Evolutionary conservation across 164 flowering plant species (phyloP), one percentile per base, ranked within the genome.

Genomic region (Magnolia officinalis): DNA sequence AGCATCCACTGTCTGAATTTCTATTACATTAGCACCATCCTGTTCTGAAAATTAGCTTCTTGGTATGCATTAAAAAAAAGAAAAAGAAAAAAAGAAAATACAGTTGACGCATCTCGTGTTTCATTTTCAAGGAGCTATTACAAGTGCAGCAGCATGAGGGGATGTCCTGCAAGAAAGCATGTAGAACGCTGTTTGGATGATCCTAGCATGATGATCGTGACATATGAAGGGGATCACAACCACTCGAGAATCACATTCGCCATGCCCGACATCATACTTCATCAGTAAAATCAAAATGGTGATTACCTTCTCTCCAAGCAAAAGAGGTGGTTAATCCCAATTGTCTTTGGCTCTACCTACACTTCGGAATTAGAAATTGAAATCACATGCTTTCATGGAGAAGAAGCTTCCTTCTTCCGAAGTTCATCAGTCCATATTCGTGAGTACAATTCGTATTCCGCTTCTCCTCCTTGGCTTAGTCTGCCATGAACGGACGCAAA

Each of bases 111-210:
- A 37, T 29, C n/a, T 16, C 52, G 13, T 14, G 74, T 63, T 20
- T 63, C 52, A 31, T 64, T 29, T 49, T 71, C 45, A 65, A 84
- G 88, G 88, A 81, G 85, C 72, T 86, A 80, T 50, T 84, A 84
- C 85, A 84, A 84, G 73, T 82, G 88, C 80, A 86, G 86, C 74
- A 82, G 85, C 77, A 50, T 66, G 65, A 81, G 80, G 79, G 85
- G 86, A 31, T 86, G 88, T 61, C 84, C 85, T n/a, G 86, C 88
- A 21, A 84, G 86, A 55, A 86, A 86, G 77, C 88, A 86, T 37
- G 84, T 84, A 58, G 86, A 85, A 71, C 67, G 88, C 64, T 73
- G 80, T 74, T 58, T 75, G 76, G 82, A 83, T 13, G 88, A 85
- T 75, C 83, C 85, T 10, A 77, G 67, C 50, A 74, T 86, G 84